Conservation (phyloP, 495 filamentous ascomycete species). For the Aspergillus cavernicola region DNA sequence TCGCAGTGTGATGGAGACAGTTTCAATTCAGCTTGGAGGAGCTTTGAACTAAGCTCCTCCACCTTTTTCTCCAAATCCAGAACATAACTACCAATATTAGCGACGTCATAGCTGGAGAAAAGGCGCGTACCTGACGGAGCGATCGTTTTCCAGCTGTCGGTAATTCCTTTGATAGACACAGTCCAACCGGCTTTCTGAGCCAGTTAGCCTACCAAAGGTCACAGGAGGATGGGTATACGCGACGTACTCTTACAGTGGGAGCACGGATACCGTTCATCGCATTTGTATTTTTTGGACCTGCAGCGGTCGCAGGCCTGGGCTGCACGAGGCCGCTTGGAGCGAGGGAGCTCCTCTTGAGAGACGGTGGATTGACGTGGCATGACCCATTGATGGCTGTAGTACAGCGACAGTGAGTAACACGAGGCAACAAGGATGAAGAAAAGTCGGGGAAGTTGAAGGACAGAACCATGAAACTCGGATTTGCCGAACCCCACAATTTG, state of each 20-base stretch:
- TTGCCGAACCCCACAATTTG: constrained; percentile 12
- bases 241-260: constrained; percentile 39
- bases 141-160: constrained; percentile 32
- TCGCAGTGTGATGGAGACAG: background rate
- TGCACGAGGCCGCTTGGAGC: constrained; percentile 36
- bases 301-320: constrained; percentile 41
- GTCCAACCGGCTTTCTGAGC: constrained; percentile 26
- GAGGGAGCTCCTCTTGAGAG: constrained; percentile 23
- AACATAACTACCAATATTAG: constrained; percentile 27
- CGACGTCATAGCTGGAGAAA: background rate
- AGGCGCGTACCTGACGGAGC: constrained; percentile 31
- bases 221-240: too few relatives aligned
- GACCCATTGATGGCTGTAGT: constrained; percentile 11
- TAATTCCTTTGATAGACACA: constrained; percentile 39
- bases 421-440: background rate
- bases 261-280: constrained; percentile 41
- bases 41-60: constrained; percentile 30
- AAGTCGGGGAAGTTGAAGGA: background rate
- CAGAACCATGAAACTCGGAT: constrained; percentile 14
- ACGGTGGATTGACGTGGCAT: constrained; percentile 18
- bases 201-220: background rate
- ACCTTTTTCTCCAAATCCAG: constrained; percentile 36
- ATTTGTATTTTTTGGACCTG: constrained; percentile 43
- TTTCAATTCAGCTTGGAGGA: constrained; percentile 25
- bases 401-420: background rate